Evolutionary conservation across 345 rosid genomes (phyloP).

Genomic region (Ailanthus altissimus): DNA sequence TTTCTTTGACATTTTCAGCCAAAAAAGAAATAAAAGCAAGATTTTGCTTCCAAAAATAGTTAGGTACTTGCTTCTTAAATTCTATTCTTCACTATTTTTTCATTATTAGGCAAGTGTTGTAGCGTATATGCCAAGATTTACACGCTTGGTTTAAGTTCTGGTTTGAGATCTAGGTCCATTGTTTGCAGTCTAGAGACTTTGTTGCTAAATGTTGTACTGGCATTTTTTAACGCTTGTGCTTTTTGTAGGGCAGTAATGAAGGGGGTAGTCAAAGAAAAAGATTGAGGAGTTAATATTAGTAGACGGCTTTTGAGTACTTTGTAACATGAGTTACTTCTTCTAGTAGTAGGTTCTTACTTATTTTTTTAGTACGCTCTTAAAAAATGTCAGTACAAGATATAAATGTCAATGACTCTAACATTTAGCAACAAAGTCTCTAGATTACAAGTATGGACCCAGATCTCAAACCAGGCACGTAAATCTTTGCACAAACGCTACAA

Average conservation of each 20-base stretch:
- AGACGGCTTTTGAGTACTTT: slow-evolving; percentile 40
- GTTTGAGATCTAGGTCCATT: background rate
- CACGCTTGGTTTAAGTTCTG: slow-evolving; percentile 15
- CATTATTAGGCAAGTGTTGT: background rate
- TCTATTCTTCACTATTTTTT: background rate
- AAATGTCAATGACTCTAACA: no score
- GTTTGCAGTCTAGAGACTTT: slow-evolving; percentile 6
- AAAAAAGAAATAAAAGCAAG: background rate
- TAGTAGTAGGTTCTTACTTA: slow-evolving; percentile 40
- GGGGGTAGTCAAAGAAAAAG: slow-evolving; percentile 75
- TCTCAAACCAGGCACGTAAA: background rate
- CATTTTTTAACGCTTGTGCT: background rate
- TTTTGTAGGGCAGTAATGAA: slow-evolving; percentile 68
- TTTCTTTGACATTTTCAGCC: background rate
- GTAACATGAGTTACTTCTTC: slow-evolving; percentile 34
- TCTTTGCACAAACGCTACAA: background rate
- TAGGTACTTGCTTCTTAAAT: background rate
- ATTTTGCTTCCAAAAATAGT: slow-evolving; percentile 6
- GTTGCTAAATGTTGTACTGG: slow-evolving; percentile 6
- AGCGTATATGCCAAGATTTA: background rate
- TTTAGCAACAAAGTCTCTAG: slow-evolving; percentile 5
- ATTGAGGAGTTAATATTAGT: slow-evolving; percentile 57
- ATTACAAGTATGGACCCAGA: background rate
- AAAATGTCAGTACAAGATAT: slow-evolving; percentile 6
- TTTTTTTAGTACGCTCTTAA: slow-evolving; percentile 23